A percentile compares a stretch with the other conserved stretches of the same genome.
Conservation (phyloP, 2,329 filamentous ascomycete genomes). For the Fusarium agapanthi region DNA sequence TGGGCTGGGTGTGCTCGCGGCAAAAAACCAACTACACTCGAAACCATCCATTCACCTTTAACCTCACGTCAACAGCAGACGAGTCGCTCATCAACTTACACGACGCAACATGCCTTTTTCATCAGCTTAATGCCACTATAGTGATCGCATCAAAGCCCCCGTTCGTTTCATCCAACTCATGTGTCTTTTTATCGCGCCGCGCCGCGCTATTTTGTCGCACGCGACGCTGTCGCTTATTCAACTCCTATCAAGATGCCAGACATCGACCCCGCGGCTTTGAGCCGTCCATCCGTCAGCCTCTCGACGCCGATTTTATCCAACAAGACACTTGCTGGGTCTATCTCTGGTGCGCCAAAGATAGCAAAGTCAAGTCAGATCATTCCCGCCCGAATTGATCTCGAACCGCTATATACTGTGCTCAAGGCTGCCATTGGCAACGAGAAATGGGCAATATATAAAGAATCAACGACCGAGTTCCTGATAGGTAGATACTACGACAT, state of each 20-base stretch:
- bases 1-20: slow-evolving; percentile 39
- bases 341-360: slow-evolving; percentile 59
- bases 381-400: slow-evolving; percentile 72
- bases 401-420: slow-evolving; percentile 69
- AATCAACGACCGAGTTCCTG: slow-evolving; percentile 68
- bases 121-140: slow-evolving; percentile 53
- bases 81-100: slow-evolving; percentile 51
- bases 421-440: slow-evolving; percentile 68
- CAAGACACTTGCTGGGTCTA: slow-evolving; percentile 65
- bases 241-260: slow-evolving; percentile 64
- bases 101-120: slow-evolving; percentile 53
- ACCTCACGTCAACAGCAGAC: slow-evolving; percentile 40
- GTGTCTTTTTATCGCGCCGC: slow-evolving; percentile 52
- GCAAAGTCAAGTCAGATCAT: slow-evolving; percentile 70
- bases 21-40: slow-evolving; percentile 50
- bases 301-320: slow-evolving; percentile 66
- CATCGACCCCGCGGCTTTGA: slow-evolving; percentile 75
- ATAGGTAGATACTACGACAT: slow-evolving; percentile 57
- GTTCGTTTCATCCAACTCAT: slow-evolving; percentile 55
- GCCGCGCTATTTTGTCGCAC: slow-evolving; percentile 57
- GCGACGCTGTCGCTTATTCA: slow-evolving; percentile 53
- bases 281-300: slow-evolving; percentile 66
- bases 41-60: slow-evolving; percentile 41
- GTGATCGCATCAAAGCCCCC: slow-evolving; percentile 53
- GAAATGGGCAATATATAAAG: slow-evolving; percentile 72